Evolutionary conservation across 257 asterid genomes (phyloP).

Genomic region (Capsicum rhomboideum): DNA sequence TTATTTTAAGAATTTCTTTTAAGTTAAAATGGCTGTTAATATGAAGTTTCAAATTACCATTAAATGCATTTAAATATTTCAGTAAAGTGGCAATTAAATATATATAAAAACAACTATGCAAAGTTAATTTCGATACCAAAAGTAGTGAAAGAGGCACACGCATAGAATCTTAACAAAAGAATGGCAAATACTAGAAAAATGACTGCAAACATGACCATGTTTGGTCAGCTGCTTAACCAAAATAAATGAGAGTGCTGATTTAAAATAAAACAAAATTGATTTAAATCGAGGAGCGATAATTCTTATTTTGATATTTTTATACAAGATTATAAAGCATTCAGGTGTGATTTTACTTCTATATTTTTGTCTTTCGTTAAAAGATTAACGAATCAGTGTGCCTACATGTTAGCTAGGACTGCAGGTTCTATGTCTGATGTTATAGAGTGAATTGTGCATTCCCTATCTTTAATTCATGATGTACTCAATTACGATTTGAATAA

Average conservation of each 20-base stretch:
- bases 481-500: no score
- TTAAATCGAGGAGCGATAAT: no score
- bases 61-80: neutral
- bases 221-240: neutral
- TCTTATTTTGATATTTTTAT: no score
- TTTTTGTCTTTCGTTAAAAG: no score
- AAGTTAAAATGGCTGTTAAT: neutral
- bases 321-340: no score
- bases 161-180: constrained; percentile 27
- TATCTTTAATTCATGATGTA: no score
- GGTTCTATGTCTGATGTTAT: no score
- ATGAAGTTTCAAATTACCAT: neutral
- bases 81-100: neutral
- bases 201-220: neutral
- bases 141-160: constrained; percentile 17
- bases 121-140: constrained; percentile 7
- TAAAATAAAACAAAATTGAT: neutral
- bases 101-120: neutral
- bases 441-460: no score
- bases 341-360: no score
- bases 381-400: no score
- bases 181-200: constrained; percentile 5
- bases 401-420: no score
- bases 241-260: neutral
- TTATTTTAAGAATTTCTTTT: no score